Base-by-base conservation (phyloP, 2,329 filamentous ascomycete species). In the Colletotrichum euphorbiae region DNA sequence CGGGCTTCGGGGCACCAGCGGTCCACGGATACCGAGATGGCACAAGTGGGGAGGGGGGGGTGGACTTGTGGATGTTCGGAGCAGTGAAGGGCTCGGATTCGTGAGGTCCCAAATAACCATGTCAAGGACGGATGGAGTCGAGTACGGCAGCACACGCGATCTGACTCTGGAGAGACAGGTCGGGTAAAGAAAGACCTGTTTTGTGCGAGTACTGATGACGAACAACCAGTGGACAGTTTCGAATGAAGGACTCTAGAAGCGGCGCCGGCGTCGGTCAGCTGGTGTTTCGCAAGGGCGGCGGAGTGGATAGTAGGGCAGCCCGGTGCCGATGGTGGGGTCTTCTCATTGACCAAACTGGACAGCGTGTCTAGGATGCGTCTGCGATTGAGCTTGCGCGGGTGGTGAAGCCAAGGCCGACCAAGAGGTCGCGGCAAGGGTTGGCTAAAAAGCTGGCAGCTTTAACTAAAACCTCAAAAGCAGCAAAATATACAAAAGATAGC, bases 1-100 rank as follows among this genome's bases (percentile, higher is more conserved):
- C 36, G 56, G 43, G 50, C 43, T 50, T 51, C 59, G 52, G 43
- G 64, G 19, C 38, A 57, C 13, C 52, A 56, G 36, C 42, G 43
- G 63, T 31, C 50, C 21, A 38, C 58, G 19, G 48, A 43, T 50
- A 40, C 48, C 50, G 58, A 33, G 28, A 28, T 28, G 28, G 28
- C 12, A 24, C 28, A 31, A n/a, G 9, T n/a, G 13, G 28, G 28
- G 48, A 40, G 12, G 19, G n/a, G 13, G 28, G 28, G 48, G 46
- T n/a, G 19, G 19, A 31, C 48, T 46, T 43, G 54, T 24, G 59
- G 28, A 51, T 38, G 33, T 28, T 19, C 31, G 36, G 36, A 43
- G 33, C 13, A 48, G 19, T 63, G 50, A 15, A 50, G 51, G 21
- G 31, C 50, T 17, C 36, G 59, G 59, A 36, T 57, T 40, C 40